A percentile compares a stretch with the other conserved stretches of the same genome.
Evolutionary conservation across 2,329 filamentous ascomycete species (phyloP).

Genomic region (Monosporascus ibericus): DNA sequence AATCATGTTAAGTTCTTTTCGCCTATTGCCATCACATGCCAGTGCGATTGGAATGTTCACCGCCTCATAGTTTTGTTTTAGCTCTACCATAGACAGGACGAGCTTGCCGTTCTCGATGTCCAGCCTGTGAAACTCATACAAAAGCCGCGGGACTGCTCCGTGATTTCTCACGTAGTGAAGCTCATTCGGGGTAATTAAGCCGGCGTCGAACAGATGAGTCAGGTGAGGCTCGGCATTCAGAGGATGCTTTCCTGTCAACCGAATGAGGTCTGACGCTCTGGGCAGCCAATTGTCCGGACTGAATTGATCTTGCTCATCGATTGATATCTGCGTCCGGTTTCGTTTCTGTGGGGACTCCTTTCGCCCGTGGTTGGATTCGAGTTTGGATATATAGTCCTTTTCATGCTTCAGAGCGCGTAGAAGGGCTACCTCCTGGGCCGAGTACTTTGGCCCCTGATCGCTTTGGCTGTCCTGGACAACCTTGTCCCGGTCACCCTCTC

Average conservation of each 20-base stretch:
- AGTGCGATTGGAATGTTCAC: background rate
- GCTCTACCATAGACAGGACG: slow-evolving; percentile 35
- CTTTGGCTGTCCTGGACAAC: background rate
- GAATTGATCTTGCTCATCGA: slow-evolving; percentile 45
- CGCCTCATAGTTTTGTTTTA: slow-evolving; percentile 29
- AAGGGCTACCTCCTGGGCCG: background rate
- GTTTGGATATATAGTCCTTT: background rate
- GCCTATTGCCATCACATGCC: slow-evolving; percentile 15
- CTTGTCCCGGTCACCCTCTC: background rate
- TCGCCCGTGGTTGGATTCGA: background rate
- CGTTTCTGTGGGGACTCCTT: background rate
- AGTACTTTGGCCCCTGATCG: background rate
- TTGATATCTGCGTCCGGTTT: slow-evolving; percentile 18
- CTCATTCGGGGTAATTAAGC: slow-evolving; percentile 44
- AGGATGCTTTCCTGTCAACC: slow-evolving; percentile 29
- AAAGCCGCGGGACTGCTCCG: slow-evolving; percentile 42
- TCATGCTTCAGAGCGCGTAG: background rate
- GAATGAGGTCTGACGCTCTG: slow-evolving; percentile 36
- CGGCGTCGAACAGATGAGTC: slow-evolving; percentile 35
- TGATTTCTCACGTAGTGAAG: slow-evolving; percentile 49
- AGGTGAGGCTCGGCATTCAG: slow-evolving; percentile 43
- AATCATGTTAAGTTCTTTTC: slow-evolving; percentile 47
- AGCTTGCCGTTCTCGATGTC: slow-evolving; percentile 35
- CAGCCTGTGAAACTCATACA: slow-evolving; percentile 40
- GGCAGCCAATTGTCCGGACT: slow-evolving; percentile 49